Percentiles rank a stretch among this genome's conserved stretches.
These are phyloP conservation scores for Geotrichum klebahnii DNA, from an alignment of 1,139 yeast genomes.

Conservation along the genomic window DNA sequence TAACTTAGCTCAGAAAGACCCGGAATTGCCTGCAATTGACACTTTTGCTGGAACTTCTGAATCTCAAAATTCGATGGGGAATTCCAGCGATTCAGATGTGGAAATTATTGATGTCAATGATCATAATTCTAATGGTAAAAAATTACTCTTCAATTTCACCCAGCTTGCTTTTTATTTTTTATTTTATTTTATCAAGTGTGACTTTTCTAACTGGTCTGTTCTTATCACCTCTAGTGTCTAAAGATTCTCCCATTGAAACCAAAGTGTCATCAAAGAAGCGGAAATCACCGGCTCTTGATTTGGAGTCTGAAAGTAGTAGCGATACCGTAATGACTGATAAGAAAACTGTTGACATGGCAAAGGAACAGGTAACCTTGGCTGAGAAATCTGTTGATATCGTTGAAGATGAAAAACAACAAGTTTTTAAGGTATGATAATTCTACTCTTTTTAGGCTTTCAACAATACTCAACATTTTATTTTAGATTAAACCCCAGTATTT, in stretches of 20 bases:
- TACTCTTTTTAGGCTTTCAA: not conserved
- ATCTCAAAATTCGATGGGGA: not conserved
- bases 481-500: slow-evolving; percentile 21
- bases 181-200: not conserved
- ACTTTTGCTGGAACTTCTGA: not conserved
- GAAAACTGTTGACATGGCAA: not conserved
- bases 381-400: not conserved
- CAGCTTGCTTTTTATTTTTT: not conserved
- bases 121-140: not conserved
- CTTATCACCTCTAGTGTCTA: not conserved
- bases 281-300: not conserved
- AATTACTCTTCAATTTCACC: not conserved
- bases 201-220: not conserved
- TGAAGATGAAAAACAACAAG: not conserved
- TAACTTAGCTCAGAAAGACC: not conserved
- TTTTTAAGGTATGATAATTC: slow-evolving; percentile 9
- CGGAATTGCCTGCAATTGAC: no score
- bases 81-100: slow-evolving; percentile 13
- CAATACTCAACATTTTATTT: not conserved
- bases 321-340: not conserved
- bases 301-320: not conserved
- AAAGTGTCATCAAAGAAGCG: not conserved
- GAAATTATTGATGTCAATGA: slow-evolving; percentile 14
- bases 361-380: not conserved
- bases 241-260: not conserved